Percentiles rank a stretch among this genome's conserved stretches.
These are phyloP conservation scores for Darksidea phi DNA, from an alignment of 495 filamentous ascomycete species.

Conservation along the genomic window DNA sequence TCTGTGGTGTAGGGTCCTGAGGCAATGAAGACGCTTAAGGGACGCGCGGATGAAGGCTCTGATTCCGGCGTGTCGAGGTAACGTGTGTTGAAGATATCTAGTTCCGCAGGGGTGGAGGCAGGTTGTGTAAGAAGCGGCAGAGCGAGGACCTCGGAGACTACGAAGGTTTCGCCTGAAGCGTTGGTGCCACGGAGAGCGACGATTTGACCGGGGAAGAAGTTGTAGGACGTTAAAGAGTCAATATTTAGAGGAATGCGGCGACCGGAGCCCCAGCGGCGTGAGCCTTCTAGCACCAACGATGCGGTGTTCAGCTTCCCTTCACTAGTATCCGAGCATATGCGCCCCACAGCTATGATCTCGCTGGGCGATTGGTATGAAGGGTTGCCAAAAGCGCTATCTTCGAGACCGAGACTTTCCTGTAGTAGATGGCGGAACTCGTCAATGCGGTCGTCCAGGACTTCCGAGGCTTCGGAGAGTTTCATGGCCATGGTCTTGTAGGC, in stretches of 20 bases:
- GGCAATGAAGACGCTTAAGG: constrained; percentile 72
- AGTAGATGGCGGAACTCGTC: constrained; percentile 76
- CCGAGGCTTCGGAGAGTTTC: constrained; percentile 87
- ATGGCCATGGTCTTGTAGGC: constrained; percentile 90
- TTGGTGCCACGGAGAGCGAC: constrained; percentile 85
- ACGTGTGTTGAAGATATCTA: constrained; percentile 65
- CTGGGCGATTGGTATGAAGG: constrained; percentile 77
- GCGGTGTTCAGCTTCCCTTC: constrained; percentile 81
- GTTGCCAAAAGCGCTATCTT: constrained; percentile 82
- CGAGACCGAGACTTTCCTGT: constrained; percentile 70
- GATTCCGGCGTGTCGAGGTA: constrained; percentile 38
- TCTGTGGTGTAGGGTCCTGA: constrained; percentile 90
- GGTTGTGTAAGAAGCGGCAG: constrained; percentile 69
- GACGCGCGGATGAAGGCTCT: constrained; percentile 46
- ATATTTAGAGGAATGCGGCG: constrained; percentile 77
- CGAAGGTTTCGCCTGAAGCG: constrained; percentile 79
- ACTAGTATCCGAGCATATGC: constrained; percentile 80
- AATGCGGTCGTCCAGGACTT: constrained; percentile 91
- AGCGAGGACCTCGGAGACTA: constrained; percentile 71
- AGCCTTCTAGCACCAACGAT: constrained; percentile 84
- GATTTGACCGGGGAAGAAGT: constrained; percentile 94
- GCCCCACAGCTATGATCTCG: constrained; percentile 84
- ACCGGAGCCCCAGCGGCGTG: constrained; percentile 78
- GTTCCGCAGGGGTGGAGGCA: constrained; percentile 57
- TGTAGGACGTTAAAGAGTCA: constrained; percentile 63